phyloP scores from a whole-genome alignment of 139 green algal genomes.

The Chlorella sp. region DNA sequence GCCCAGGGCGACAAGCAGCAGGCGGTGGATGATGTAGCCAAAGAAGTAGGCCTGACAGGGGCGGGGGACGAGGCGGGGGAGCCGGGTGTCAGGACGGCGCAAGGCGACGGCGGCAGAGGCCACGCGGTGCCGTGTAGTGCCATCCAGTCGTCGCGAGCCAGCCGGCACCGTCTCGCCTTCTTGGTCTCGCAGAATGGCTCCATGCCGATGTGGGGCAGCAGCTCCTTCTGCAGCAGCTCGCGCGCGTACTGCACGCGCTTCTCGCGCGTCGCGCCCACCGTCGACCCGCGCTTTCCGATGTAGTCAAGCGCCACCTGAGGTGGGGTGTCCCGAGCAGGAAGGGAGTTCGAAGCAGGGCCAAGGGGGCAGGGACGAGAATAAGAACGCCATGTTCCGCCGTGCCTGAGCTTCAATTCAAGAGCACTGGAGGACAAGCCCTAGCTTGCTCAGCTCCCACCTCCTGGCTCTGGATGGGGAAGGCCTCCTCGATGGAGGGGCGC shows the following conservation, averaged over 20 bases:
- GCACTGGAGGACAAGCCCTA: too few species aligned
- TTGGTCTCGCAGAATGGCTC: constrained; percentile 75
- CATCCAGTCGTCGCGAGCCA: background rate
- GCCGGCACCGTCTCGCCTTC: constrained; percentile 61
- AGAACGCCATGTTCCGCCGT: too few species aligned
- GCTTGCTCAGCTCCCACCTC: too few species aligned
- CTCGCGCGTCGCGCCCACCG: constrained; percentile 65
- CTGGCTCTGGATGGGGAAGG: constrained; percentile 86
- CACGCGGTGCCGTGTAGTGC: background rate
- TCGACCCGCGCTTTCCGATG: constrained; percentile 88
- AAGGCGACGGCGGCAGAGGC: too few species aligned
- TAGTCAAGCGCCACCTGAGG: constrained; percentile 92
- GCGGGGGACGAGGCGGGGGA: constrained; percentile 29
- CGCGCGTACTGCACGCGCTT: constrained; percentile 91
- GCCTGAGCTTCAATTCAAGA: too few species aligned
- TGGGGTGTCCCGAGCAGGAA: background rate
- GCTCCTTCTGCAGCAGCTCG: constrained; percentile 94
- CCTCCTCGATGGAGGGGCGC: constrained; percentile 94
- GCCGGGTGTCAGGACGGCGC: too few species aligned
- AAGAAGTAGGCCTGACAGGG: constrained; percentile 63
- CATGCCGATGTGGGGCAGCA: constrained; percentile 95
- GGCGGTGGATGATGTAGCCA: constrained; percentile 72
- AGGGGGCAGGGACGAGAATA: too few species aligned
- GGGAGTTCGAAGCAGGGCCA: too few species aligned
- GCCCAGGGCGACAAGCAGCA: constrained; percentile 85